Conservation (phyloP, 352 stramenopile genomes). For the Phytophthora chlamydospora region DNA sequence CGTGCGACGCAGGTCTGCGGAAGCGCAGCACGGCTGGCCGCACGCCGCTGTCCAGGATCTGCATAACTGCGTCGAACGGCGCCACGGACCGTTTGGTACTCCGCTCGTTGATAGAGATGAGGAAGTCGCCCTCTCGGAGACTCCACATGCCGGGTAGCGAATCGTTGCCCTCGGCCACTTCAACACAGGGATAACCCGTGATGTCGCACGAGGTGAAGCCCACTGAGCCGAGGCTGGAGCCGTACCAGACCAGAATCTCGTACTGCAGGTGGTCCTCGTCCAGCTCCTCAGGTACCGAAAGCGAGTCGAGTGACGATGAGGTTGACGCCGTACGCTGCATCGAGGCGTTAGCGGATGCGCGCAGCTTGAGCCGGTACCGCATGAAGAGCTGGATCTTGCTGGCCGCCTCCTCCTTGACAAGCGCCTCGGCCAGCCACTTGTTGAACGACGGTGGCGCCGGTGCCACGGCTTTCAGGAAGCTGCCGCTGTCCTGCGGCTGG, state of each 20-base stretch:
- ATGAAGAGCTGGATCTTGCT: slow-evolving; percentile 48
- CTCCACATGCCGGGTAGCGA: slow-evolving; percentile 74
- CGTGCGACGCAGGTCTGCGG: slow-evolving; percentile 49
- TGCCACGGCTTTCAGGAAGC: slow-evolving; percentile 21
- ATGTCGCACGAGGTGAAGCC: slow-evolving; percentile 52
- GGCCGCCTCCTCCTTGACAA: slow-evolving; percentile 38
- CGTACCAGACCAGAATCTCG: slow-evolving; percentile 71
- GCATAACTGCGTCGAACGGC: slow-evolving; percentile 53
- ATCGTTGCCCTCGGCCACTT: slow-evolving; percentile 60
- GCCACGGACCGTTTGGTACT: slow-evolving; percentile 46
- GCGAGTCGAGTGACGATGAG: slow-evolving; percentile 32
- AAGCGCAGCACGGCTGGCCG: slow-evolving; percentile 69
- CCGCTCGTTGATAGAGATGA: slow-evolving; percentile 65
- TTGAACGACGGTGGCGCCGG: slow-evolving; percentile 37
- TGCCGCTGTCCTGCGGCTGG: slow-evolving; percentile 24
- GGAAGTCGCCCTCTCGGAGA: slow-evolving; percentile 59
- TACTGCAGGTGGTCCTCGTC: slow-evolving; percentile 54
- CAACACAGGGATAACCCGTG: slow-evolving; percentile 60
- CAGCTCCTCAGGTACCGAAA: slow-evolving; percentile 35
- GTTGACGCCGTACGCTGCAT: slow-evolving; percentile 36
- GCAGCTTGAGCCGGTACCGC: slow-evolving; percentile 36
- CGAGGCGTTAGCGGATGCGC: slow-evolving; percentile 20
- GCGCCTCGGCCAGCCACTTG: slow-evolving; percentile 39
- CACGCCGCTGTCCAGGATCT: slow-evolving; percentile 67
- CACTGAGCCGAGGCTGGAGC: slow-evolving; percentile 50